Evolutionary conservation across 208 protist genomes (phyloP), one percentile per base, ranked within the genome.

Genomic region (Wallacemonas sp.): DNA sequence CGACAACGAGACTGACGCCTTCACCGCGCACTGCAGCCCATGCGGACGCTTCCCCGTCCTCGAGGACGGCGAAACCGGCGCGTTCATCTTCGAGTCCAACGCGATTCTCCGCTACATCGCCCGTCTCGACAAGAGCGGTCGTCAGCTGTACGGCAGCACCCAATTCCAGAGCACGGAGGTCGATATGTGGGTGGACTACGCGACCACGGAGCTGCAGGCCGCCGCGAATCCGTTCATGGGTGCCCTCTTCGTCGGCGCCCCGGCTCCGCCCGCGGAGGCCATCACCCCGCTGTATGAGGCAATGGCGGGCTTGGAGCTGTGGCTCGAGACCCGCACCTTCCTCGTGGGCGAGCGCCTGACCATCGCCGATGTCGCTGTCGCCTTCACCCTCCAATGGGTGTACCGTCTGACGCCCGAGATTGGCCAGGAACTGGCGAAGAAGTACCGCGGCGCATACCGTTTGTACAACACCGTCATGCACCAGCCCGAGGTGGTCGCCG

Each of bases 131-230:
- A 82, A 77, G 71, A 81, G 66, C 62, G 74, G 74, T 53, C 66
- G 38, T 34, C 78, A 84, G 45, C 85, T 95, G 8, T 93, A 93
- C 70, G 91, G 91, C 58, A 8, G 38, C 62, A 91, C 82, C 3
- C 77, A 73, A 2, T 92, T 84, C 68, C 82, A 96, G 76, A 65
- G 28, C 47, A 79, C 70, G 30, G 84, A 93, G 72, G 80, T 94
- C 19, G 91, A 96, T 75, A 86, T 82, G 81, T 96, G 91, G 91
- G 66, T 96, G 14, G 91, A 96, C 77, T 94, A 94, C 66, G 71
- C 77, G 9, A 42, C 70, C 17, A 83, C 59, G 5, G 91, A 96
- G 75, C 49, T 96, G 36, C 75, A 83, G 47, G 42, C 71, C 34
- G 30, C 46, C 33, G 71, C 30, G 34, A 44, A 63, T 14, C 80